Evolutionary conservation across 106 monocot species (phyloP).

Genomic region (Hemerocallis citrina): DNA sequence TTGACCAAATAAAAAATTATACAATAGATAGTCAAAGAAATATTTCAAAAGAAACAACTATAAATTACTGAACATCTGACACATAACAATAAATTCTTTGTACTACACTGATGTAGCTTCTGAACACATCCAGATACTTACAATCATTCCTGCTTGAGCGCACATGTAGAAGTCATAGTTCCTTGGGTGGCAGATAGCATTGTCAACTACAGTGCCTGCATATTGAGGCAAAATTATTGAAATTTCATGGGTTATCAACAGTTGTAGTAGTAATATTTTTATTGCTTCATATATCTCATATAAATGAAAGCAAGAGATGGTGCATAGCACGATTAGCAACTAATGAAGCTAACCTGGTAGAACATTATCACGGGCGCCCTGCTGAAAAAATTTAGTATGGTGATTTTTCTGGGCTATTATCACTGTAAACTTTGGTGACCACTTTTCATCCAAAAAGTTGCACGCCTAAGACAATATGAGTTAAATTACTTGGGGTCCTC

Average conservation of each 20-base stretch:
- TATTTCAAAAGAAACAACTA: not conserved
- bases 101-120: no score
- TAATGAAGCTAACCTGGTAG: conserved; percentile 71
- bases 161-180: conserved; percentile 99
- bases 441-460: conserved; percentile 77
- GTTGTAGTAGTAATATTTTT: no score
- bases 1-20: not conserved
- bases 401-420: conserved; percentile 94
- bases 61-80: not conserved
- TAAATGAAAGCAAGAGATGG: not conserved
- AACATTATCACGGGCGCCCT: conserved; percentile 67
- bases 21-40: not conserved
- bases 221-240: no score
- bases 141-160: conserved; percentile 90
- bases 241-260: no score
- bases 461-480: no score
- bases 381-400: conserved; percentile 86
- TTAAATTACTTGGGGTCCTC: no score
- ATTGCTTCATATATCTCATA: no score
- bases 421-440: conserved; percentile 75
- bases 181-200: conserved; percentile 71
- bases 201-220: conserved; percentile 93
- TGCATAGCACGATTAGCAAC: no score
- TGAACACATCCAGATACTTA: conserved; percentile 26
- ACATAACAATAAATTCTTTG: no score